Evolutionary conservation across 495 filamentous ascomycete species (phyloP), one percentile per base, ranked within the genome.

Genomic region (Penicillium antarcticum): DNA sequence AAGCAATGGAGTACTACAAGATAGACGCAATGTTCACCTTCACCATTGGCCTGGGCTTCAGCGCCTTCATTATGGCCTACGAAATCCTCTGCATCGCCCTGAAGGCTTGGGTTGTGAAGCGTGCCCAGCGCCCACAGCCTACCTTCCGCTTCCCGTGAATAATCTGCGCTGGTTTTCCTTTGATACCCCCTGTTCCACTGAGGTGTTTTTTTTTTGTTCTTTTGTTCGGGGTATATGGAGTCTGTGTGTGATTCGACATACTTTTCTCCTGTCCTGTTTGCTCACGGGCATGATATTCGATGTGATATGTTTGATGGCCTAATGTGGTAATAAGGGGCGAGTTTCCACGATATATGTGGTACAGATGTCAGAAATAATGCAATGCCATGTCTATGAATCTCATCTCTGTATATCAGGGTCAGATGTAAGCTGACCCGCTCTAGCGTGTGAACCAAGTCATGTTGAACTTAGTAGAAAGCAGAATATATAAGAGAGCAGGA

Each of bases 1-100:
- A 75, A 8, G 79, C 86, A n/a, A 86, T 97, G 73, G 87, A 95
- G 45, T 77, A 77, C 34, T 83, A 89, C 64, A 70, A 83, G 23
- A 69, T 76, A 67, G 74, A 87, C 56, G 89, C 89, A 48, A 97
- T 96, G 92, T 95, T 96, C 69, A 81, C 89, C 52, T 94, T 96
- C 71, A 96, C 90, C 2, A 85, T 97, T 7, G 87, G 84, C 21
- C 86, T 96, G 81, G 92, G 92, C 4, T 62, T 92, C 34, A 86
- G 87, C 11, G 86, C 84, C 1, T 80, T 97, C 57, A 66, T 95
- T 32, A 94, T 97, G 89, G 87, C 91, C 0, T 94, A 88, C 82
- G 79, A 86, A 42, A 80, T 92, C 24, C 44, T 91, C 29, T 66
- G 87, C 3, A 80, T 96, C 42, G 84, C 92, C n/a, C 67, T 97